Evolutionary conservation across 352 stramenopile genomes (phyloP), one percentile per base, ranked within the genome.

Genomic region (Phytophthora capsici): DNA sequence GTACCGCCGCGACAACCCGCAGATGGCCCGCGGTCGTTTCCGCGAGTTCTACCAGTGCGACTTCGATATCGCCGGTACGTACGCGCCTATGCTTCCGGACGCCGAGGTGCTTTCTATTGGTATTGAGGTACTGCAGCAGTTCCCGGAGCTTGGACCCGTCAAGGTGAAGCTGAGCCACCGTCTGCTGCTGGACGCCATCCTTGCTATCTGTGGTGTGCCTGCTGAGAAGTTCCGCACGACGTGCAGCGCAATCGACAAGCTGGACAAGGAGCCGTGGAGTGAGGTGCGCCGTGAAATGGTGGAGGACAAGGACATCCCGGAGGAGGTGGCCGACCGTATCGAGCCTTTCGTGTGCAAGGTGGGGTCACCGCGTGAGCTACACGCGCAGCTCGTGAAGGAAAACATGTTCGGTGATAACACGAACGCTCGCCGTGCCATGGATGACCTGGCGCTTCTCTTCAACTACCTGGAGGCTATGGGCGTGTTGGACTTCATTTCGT

Each of bases 41-140:
- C 90, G 97, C 46, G 97, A 99, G 70, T 99, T 99, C 75, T 99
- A 99, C 84, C 97, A 99, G 77, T 99, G 97, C 71, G 97, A 99
- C 66, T 99, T 99, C 57, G 97, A 99, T 75, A 98, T 99, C 67
- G 97, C 97, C 26, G 97, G 97, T 52, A 85, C 73, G 36, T 99
- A 98, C 73, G 80, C 89, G 49, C 76, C 89, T 5, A 99, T 99
- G 97, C 88, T 99, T 16, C 80, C 97, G 6, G 97, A 99, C 66
- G 94, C 97, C 23, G 97, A 99, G 71, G 97, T 98, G 60, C 65
- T 99, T 12, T 96, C 91, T 46, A 94, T 99, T 28, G 96, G 89
- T 37, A 93, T 97, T 65, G 97, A 99, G 59, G 84, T 94, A 44
- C 62, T 96, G 40, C 84, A 93, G 75, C 84, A 94, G 56, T 95